A percentile compares a stretch with the other conserved stretches of the same genome.
Evolutionary conservation across 768 basidiomycete species (phyloP).

Genomic region (Hericium rajendrae): DNA sequence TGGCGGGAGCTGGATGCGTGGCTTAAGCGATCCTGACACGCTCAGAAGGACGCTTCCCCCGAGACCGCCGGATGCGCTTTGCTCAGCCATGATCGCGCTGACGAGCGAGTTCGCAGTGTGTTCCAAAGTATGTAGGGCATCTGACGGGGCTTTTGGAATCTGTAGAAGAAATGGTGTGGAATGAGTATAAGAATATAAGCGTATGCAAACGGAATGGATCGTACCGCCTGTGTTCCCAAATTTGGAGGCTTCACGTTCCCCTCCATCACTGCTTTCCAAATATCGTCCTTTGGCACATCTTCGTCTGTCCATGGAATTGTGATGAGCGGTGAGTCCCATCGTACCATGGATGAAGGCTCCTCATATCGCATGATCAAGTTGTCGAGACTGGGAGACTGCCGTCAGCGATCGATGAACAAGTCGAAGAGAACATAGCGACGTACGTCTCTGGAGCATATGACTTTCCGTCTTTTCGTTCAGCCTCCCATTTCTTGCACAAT

Average conservation of each 20-base stretch:
- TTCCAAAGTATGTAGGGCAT: conserved; percentile 83
- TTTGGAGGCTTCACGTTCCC: conserved; percentile 83
- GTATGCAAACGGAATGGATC: conserved; percentile 18
- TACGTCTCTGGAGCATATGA: conserved; percentile 70
- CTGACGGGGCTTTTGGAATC: conserved; percentile 76
- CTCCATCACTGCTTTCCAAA: conserved; percentile 76
- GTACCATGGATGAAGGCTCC: conserved; percentile 96
- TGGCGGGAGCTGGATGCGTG: conserved; percentile 53
- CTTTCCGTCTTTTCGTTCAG: conserved; percentile 32
- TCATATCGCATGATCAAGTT: conserved; percentile 86
- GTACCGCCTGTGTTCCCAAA: conserved; percentile 65
- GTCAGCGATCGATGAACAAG: neutral
- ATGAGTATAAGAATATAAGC: neutral
- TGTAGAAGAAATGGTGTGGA: conserved; percentile 21
- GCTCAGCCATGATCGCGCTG: conserved; percentile 58
- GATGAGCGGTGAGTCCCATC: conserved; percentile 96
- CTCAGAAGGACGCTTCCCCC: conserved; percentile 35
- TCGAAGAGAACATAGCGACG: neutral
- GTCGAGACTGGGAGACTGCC: conserved; percentile 47
- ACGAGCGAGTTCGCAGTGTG: conserved; percentile 63
- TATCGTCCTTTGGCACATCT: conserved; percentile 50
- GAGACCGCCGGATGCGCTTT: conserved; percentile 40
- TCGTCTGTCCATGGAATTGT: conserved; percentile 72
- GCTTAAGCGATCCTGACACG: conserved; percentile 28
- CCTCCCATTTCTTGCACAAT: conserved; percentile 72